A percentile compares a stretch with the other conserved stretches of the same genome.
Conservation (phyloP, 768 basidiomycete genomes). For the Russula sp. region DNA sequence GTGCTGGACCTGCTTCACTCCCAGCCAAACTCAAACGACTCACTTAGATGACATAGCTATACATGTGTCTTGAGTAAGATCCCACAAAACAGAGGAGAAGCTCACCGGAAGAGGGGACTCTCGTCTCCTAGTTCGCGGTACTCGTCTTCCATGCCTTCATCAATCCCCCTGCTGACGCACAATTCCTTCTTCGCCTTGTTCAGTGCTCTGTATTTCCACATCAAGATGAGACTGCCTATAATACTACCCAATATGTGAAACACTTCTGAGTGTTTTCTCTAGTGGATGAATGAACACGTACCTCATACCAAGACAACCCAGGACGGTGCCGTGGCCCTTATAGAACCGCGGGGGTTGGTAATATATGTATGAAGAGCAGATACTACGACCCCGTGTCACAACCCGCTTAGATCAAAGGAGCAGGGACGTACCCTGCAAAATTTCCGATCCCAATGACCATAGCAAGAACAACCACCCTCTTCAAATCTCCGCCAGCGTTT, state of each 20-base stretch:
- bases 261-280: background rate
- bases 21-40: too few relatives aligned
- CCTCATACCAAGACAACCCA: conserved; percentile 28
- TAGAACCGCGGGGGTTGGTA: conserved; percentile 32
- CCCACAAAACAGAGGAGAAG: background rate
- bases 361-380: conserved; percentile 39
- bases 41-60: conserved; percentile 16
- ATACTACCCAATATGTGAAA: conserved; percentile 29
- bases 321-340: conserved; percentile 35
- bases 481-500: conserved; percentile 49
- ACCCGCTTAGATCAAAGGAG: conserved; percentile 15
- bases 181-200: conserved; percentile 42
- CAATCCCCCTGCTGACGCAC: conserved; percentile 40
- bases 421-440: conserved; percentile 39
- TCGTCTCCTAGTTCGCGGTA: conserved; percentile 45
- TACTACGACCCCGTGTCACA: conserved; percentile 23
- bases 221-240: conserved; percentile 35
- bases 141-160: conserved; percentile 32
- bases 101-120: conserved; percentile 49
- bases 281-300: conserved; percentile 1
- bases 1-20: too few relatives aligned
- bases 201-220: conserved; percentile 42
- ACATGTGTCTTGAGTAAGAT: background rate
- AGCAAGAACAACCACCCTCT: conserved; percentile 44
- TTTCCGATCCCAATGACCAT: conserved; percentile 51